phyloP scores from a whole-genome alignment of 352 stramenopile genomes.

The Albugo laibachii region DNA sequence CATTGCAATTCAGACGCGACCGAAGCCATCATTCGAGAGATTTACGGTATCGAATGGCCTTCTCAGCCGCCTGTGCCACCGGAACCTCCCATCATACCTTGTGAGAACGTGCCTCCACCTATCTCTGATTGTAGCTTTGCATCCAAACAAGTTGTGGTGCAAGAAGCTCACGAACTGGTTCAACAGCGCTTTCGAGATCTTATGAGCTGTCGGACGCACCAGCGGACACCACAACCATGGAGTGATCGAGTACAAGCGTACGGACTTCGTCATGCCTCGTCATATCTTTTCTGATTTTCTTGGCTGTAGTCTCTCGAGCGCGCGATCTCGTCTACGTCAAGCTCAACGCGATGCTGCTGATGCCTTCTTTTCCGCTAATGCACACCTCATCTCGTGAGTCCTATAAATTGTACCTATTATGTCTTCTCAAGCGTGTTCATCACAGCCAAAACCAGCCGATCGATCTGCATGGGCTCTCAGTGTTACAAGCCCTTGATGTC shows the following conservation, averaged over 20 bases:
- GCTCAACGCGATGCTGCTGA: slow-evolving; percentile 41
- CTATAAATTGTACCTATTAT: slow-evolving; percentile 1
- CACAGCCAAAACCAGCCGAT: slow-evolving; percentile 22
- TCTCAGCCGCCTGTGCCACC: neutral
- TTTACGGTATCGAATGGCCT: slow-evolving; percentile 18
- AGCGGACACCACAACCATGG: slow-evolving; percentile 25
- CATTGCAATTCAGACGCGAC: slow-evolving; percentile 37
- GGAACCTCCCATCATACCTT: neutral
- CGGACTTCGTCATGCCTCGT: neutral
- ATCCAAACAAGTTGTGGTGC: slow-evolving; percentile 1
- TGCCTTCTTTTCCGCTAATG: slow-evolving; percentile 29
- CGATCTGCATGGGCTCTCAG: slow-evolving; percentile 43
- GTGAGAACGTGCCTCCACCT: neutral
- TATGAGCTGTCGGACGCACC: slow-evolving; percentile 34
- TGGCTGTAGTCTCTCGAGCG: slow-evolving; percentile 20
- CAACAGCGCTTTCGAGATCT: slow-evolving; percentile 28
- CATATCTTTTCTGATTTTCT: neutral
- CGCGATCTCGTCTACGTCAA: slow-evolving; percentile 26
- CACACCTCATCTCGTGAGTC: slow-evolving; percentile 21
- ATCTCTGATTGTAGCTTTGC: neutral
- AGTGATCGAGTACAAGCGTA: slow-evolving; percentile 14
- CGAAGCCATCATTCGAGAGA: slow-evolving; percentile 36
- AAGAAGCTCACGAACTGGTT: slow-evolving; percentile 38
- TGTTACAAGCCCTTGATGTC: slow-evolving; percentile 42
- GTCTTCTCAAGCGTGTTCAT: neutral